Conservation (phyloP, 129 eudicot species). For the Apium graveolens region DNA sequence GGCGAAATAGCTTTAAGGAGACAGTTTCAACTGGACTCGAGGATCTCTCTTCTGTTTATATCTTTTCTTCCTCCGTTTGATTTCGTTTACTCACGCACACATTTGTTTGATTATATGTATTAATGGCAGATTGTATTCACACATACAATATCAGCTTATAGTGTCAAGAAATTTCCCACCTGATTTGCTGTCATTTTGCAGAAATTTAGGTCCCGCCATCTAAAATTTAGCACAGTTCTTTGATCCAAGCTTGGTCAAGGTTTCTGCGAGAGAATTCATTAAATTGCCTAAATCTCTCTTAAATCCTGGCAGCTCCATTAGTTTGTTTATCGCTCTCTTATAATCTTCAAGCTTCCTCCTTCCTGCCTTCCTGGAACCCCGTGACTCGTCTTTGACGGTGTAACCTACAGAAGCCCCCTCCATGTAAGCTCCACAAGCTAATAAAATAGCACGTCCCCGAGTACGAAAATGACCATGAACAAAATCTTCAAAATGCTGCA, state of each 20-base stretch:
- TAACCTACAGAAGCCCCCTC: slow-evolving; percentile 65
- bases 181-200: background rate
- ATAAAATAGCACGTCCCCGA: slow-evolving; percentile 48
- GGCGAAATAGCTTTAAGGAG: too few species aligned
- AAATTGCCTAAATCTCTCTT: slow-evolving; percentile 24
- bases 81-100: too few species aligned
- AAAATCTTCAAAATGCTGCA: slow-evolving; percentile 77
- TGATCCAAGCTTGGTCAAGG: slow-evolving; percentile 41
- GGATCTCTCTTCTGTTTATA: too few species aligned
- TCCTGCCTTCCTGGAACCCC: slow-evolving; percentile 3
- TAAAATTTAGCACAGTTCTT: slow-evolving; percentile 48
- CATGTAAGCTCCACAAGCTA: slow-evolving; percentile 60
- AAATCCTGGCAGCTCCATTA: slow-evolving; percentile 34
- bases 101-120: too few species aligned
- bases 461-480: slow-evolving; percentile 61
- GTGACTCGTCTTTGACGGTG: slow-evolving; percentile 13
- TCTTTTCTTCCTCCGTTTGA: too few species aligned
- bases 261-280: slow-evolving; percentile 33
- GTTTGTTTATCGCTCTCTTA: slow-evolving; percentile 18
- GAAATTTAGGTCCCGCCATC: background rate
- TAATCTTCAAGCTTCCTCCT: slow-evolving; percentile 21
- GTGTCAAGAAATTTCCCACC: background rate
- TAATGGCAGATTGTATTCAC: too few species aligned
- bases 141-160: background rate
- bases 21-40: too few species aligned